Percentiles rank a stretch among this genome's conserved stretches.
Evolutionary conservation across 228 moss, liverwort and hornwort genomes (phyloP).

Genomic region (Sphagnum magellanicum): DNA sequence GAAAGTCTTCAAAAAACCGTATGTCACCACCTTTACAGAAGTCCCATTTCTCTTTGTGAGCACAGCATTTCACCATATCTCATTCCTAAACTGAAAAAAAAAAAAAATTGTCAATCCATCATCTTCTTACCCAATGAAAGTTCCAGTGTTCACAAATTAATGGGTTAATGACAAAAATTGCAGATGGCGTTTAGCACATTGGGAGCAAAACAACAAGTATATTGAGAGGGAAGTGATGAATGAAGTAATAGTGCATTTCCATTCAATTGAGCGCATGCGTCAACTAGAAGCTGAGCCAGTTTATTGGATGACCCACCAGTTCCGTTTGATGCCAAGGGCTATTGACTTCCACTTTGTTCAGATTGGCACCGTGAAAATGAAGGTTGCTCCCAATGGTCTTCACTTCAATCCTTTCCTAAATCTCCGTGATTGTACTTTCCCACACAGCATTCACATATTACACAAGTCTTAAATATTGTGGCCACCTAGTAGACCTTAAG

Average conservation of each 20-base stretch:
- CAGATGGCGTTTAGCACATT: constrained; percentile 10
- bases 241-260: constrained; percentile 11
- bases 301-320: constrained; percentile 20
- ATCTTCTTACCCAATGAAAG: too few relatives aligned
- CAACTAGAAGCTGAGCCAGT: constrained; percentile 8
- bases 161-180: too few relatives aligned
- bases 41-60: too few relatives aligned
- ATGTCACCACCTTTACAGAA: not conserved
- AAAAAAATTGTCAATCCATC: too few relatives aligned
- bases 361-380: constrained; percentile 37
- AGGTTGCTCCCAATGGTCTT: constrained; percentile 6
- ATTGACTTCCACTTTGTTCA: constrained; percentile 32
- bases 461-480: too few relatives aligned
- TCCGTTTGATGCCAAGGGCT: constrained; percentile 24
- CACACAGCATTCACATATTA: too few relatives aligned
- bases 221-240: constrained; percentile 16
- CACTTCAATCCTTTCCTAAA: too few relatives aligned
- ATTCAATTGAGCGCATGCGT: constrained; percentile 28
- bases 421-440: too few relatives aligned
- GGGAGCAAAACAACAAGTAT: constrained; percentile 17
- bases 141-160: too few relatives aligned
- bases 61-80: too few relatives aligned
- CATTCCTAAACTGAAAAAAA: too few relatives aligned
- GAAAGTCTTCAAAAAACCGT: constrained; percentile 34
- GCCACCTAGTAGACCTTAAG: too few relatives aligned